A percentile compares a stretch with the other conserved stretches of the same genome.
phyloP scores from a whole-genome alignment of 495 filamentous ascomycete genomes.

The Penicillium dipodomyicola region DNA sequence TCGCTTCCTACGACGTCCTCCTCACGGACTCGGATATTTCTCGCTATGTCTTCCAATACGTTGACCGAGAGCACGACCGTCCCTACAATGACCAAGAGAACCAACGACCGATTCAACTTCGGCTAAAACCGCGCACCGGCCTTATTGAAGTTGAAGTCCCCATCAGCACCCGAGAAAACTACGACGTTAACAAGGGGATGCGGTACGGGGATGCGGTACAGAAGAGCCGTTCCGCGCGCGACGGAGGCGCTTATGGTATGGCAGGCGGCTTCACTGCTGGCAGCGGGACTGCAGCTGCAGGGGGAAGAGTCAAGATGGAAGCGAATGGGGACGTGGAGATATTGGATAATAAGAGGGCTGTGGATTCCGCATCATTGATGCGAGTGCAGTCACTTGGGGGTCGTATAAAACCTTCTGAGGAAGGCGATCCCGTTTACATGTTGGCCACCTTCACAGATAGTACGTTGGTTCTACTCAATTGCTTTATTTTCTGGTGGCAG shows the following conservation, averaged over 20 bases:
- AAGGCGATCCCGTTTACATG: slow-evolving; percentile 66
- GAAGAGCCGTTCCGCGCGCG: slow-evolving; percentile 51
- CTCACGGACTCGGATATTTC: slow-evolving; percentile 53
- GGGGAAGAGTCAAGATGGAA: slow-evolving; percentile 40
- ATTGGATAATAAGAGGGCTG: slow-evolving; percentile 38
- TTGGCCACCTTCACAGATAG: slow-evolving; percentile 65
- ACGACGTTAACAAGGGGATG: slow-evolving; percentile 62
- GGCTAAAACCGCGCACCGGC: slow-evolving; percentile 65
- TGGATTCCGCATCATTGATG: slow-evolving; percentile 31
- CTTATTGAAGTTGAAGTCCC: slow-evolving; percentile 75
- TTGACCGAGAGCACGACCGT: slow-evolving; percentile 46
- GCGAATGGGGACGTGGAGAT: slow-evolving; percentile 38
- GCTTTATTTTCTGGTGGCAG: slow-evolving; percentile 7
- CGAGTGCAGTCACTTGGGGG: slow-evolving; percentile 60
- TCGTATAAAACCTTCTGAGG: slow-evolving; percentile 56
- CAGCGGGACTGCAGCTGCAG: slow-evolving; percentile 15
- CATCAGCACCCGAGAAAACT: slow-evolving; percentile 58
- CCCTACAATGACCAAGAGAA: slow-evolving; percentile 55
- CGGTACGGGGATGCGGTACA: slow-evolving; percentile 65
- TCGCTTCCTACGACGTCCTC: slow-evolving; percentile 60
- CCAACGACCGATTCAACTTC: slow-evolving; percentile 57
- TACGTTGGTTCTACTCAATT: slow-evolving; percentile 33
- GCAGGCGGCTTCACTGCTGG: slow-evolving; percentile 56
- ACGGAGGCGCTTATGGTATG: slow-evolving; percentile 58
- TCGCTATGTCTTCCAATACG: slow-evolving; percentile 69